Evolutionary conservation across 2,329 filamentous ascomycete genomes (phyloP).

Genomic region (Aureobasidium sp.): DNA sequence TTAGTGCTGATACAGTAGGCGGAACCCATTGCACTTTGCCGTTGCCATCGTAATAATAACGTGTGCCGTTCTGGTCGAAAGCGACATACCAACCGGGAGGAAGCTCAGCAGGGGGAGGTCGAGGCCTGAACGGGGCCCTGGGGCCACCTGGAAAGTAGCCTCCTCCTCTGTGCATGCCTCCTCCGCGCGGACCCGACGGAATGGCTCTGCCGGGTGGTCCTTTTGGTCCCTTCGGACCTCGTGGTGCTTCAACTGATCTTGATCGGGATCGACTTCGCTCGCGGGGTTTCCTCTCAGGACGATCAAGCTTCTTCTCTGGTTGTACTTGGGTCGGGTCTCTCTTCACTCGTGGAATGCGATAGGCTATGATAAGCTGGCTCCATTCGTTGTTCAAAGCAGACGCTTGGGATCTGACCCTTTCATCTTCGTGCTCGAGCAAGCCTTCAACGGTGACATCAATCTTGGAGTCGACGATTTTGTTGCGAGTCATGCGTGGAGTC

Average conservation of each 20-base stretch:
- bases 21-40: constrained; percentile 76
- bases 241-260: constrained; percentile 39
- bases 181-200: constrained; percentile 42
- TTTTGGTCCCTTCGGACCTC: constrained; percentile 32
- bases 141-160: constrained; percentile 48
- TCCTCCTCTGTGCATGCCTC: constrained; percentile 50
- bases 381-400: constrained; percentile 81
- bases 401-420: constrained; percentile 67
- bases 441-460: constrained; percentile 76
- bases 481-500: constrained; percentile 83
- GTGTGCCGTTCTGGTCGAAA: constrained; percentile 60
- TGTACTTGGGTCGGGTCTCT: constrained; percentile 58
- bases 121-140: constrained; percentile 40
- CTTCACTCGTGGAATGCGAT: constrained; percentile 88
- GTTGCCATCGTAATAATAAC: constrained; percentile 78
- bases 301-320: constrained; percentile 55
- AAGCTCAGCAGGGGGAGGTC: constrained; percentile 48
- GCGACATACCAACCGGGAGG: constrained; percentile 83
- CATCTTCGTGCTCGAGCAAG: constrained; percentile 59
- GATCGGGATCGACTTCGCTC: constrained; percentile 43
- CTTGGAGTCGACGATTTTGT: constrained; percentile 95
- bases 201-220: constrained; percentile 2
- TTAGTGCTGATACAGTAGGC: constrained; percentile 59
- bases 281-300: constrained; percentile 53
- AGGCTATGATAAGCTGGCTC: constrained; percentile 83